Base-by-base conservation (phyloP, 2,329 filamentous ascomycete species). In the Aspergillus versicolor region DNA sequence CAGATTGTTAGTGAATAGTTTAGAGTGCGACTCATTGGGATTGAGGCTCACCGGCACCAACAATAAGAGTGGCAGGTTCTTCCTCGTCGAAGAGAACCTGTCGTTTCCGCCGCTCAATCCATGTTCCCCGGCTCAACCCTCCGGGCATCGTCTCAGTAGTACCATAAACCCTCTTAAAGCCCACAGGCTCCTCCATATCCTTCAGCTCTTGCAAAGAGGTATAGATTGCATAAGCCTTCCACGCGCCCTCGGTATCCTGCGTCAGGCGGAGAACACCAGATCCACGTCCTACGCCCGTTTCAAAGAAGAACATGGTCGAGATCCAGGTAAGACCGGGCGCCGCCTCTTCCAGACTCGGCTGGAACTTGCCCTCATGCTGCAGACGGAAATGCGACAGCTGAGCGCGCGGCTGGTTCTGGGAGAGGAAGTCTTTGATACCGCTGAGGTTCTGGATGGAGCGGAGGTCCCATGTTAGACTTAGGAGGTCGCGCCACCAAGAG, bases 401-500 rank as follows among this genome's bases (percentile, higher is more conserved):
- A 30, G 65, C 64, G 7, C 53, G 58, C 6, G 62, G 52, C 44
- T 74, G 69, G 27, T 65, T 63, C 15, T 61, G 48, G 24, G 63
- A 52, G 8, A 77, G 60, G 54, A 73, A 74, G 2, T 61, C 59
- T 21, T 66, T 58, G 21, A 77, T 75, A 5, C 67, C 65, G 1
- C 61, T 48, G n/a, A 64, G 64, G 3, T 64, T 67, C 34, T 70
- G 67, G 21, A 75, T 61, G 5, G 73, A 73, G 17, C 69, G 74
- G 50, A 75, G 66, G 38, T 76, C 71, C 75, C 75, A 77, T 41
- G 72, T 70, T 12, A 77, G 59, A 6, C 68, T 69, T n/a, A 76
- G 63, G 61, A 73, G 72, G 32, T 77, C 75, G 4, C 75, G 70
- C 72, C 74, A 76, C 70, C 73, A 76, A 9, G 74, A 74, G n/a